These are phyloP conservation scores for Fraxinus velutina DNA, from an alignment of 305 asterid species.

Conservation along the genomic window DNA sequence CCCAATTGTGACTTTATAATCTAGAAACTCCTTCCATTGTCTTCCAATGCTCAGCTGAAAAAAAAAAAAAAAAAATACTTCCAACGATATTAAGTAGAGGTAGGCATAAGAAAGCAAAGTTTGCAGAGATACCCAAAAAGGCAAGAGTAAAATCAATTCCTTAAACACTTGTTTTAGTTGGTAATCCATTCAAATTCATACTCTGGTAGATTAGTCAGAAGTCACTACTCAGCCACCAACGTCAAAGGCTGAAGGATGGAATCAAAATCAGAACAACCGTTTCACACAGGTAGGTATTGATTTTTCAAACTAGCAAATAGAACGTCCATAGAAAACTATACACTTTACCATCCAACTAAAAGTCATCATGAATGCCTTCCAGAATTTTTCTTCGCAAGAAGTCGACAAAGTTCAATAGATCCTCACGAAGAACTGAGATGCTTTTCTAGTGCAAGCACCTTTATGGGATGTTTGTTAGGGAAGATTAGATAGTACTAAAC, in stretches of 20 bases:
- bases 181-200: neutral
- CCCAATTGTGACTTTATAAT: constrained; percentile 64
- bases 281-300: neutral
- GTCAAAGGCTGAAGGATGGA: neutral
- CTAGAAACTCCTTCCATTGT: constrained; percentile 88
- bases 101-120: neutral
- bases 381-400: neutral
- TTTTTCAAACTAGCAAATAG: neutral
- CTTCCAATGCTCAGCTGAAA: constrained; percentile 76
- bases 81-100: neutral
- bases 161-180: neutral
- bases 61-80: no score
- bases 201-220: neutral
- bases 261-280: neutral
- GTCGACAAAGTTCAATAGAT: neutral
- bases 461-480: neutral
- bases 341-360: neutral
- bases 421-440: neutral
- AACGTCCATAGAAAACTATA: neutral
- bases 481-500: neutral
- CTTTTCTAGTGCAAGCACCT: neutral
- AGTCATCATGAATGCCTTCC: neutral
- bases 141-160: neutral
- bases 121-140: neutral
- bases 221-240: neutral